Conservation (phyloP, 495 filamentous ascomycete genomes). For the Aspergillus kassunensis region DNA sequence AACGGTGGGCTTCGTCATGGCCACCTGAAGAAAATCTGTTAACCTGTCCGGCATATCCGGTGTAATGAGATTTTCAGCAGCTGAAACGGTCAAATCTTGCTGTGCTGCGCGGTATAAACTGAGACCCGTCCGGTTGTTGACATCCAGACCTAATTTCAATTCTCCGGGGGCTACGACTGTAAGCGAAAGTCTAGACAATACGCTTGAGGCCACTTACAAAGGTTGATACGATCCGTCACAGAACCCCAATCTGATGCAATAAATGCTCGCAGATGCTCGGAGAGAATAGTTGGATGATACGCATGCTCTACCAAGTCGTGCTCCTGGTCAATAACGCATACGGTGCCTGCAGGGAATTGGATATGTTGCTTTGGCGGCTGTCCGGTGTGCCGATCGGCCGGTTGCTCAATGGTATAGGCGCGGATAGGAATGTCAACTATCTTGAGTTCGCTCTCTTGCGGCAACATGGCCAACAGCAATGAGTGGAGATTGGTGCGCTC, state of each 20-base stretch:
- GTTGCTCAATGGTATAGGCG: conserved; percentile 60
- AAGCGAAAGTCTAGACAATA: not conserved
- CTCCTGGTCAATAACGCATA: conserved; percentile 53
- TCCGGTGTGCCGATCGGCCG: conserved; percentile 27
- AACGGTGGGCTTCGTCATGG: conserved; percentile 37
- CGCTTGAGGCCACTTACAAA: conserved; percentile 39
- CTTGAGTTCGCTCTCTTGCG: conserved; percentile 57
- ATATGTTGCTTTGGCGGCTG: conserved; percentile 31
- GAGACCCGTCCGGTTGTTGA: conserved; percentile 54
- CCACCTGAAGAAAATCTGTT: conserved; percentile 46
- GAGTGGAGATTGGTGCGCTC: conserved; percentile 65
- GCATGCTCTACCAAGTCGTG: conserved; percentile 37
- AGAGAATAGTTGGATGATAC: conserved; percentile 56
- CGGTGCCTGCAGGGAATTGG: conserved; percentile 39
- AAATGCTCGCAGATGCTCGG: conserved; percentile 65
- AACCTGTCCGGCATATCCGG: conserved; percentile 54
- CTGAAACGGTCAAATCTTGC: conserved; percentile 62
- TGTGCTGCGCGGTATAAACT: conserved; percentile 62
- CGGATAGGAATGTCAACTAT: conserved; percentile 59
- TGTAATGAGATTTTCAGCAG: conserved; percentile 58
- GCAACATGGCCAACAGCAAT: conserved; percentile 61
- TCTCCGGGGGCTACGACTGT: conserved; percentile 56
- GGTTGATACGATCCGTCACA: conserved; percentile 69
- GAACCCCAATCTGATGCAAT: conserved; percentile 63
- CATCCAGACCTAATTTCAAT: conserved; percentile 58